These are phyloP conservation scores for Phtheirospermum japonicum DNA, from an alignment of 257 asterid species.

Conservation along the genomic window DNA sequence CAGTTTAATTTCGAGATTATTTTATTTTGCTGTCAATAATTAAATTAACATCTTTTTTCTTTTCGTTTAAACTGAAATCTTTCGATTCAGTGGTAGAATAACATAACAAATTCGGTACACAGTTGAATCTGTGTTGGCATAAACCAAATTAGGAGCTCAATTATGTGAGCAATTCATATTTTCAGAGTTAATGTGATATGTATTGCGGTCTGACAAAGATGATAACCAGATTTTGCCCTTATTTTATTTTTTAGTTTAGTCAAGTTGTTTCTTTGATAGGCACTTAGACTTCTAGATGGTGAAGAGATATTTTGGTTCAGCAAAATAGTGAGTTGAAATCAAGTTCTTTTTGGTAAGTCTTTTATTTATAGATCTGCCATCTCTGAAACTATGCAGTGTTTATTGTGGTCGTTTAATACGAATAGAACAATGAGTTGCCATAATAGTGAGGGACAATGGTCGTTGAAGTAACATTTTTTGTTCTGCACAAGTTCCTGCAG, in stretches of 20 bases:
- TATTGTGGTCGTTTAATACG: too few species aligned
- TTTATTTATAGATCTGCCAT: neutral
- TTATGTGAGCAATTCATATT: slow-evolving; percentile 4
- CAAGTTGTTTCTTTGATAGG: neutral
- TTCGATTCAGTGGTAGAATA: neutral
- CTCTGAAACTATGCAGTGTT: too few species aligned
- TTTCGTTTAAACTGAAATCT: neutral
- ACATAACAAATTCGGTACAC: neutral
- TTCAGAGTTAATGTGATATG: slow-evolving; percentile 5
- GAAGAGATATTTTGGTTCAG: neutral
- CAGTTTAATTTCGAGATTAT: slow-evolving; percentile 13
- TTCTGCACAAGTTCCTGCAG: too few species aligned
- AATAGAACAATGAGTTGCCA: neutral
- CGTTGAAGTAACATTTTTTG: neutral
- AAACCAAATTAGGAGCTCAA: slow-evolving; percentile 1
- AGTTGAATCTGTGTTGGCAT: neutral
- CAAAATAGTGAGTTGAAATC: neutral
- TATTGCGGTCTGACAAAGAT: neutral
- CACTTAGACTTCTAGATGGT: neutral
- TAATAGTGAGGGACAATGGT: neutral
- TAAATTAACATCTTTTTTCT: neutral
- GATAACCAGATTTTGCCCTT: neutral
- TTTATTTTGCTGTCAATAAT: neutral
- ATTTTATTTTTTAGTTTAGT: neutral
- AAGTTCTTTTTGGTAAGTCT: neutral